A percentile compares a stretch with the other conserved stretches of the same genome.
Evolutionary conservation across 164 flowering plant genomes (phyloP).

Genomic region (Taxillus chinensis): DNA sequence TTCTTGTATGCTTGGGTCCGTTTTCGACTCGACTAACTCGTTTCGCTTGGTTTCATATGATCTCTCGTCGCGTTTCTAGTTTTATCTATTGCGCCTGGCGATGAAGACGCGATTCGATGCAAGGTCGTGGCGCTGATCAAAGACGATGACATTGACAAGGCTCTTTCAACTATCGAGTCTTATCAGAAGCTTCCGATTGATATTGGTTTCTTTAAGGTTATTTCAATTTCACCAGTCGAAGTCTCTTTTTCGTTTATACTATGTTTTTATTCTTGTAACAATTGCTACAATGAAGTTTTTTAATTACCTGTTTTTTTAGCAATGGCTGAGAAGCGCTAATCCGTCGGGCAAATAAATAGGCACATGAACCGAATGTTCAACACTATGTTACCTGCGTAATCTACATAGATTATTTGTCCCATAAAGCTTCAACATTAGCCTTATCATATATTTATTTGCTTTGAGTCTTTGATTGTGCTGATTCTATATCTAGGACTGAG

Average conservation of each 20-base stretch:
- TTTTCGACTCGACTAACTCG: not conserved
- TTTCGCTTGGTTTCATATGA: not conserved
- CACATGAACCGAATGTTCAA: too few species aligned
- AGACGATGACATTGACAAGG: slow-evolving; percentile 50
- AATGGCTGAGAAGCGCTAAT: too few species aligned
- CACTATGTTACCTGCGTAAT: too few species aligned
- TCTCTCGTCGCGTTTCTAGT: slow-evolving; percentile 30
- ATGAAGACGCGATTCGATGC: slow-evolving; percentile 82
- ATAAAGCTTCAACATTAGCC: too few species aligned
- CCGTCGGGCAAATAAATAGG: too few species aligned
- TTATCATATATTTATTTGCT: too few species aligned
- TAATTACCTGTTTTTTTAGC: not conserved
- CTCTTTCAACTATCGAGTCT: slow-evolving; percentile 44
- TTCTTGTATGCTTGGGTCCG: too few species aligned
- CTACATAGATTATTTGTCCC: too few species aligned
- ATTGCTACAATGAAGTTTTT: not conserved
- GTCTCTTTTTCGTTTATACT: not conserved
- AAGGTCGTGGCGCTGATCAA: slow-evolving; percentile 76
- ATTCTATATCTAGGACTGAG: too few species aligned
- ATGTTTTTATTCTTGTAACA: not conserved
- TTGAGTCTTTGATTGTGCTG: too few species aligned
- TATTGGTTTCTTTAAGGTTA: slow-evolving; percentile 64
- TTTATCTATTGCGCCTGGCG: slow-evolving; percentile 51
- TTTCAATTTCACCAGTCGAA: too few species aligned
- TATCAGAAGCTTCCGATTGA: slow-evolving; percentile 33